Conservation (phyloP, 2,329 filamentous ascomycete genomes). For the Epichloe baconii region DNA sequence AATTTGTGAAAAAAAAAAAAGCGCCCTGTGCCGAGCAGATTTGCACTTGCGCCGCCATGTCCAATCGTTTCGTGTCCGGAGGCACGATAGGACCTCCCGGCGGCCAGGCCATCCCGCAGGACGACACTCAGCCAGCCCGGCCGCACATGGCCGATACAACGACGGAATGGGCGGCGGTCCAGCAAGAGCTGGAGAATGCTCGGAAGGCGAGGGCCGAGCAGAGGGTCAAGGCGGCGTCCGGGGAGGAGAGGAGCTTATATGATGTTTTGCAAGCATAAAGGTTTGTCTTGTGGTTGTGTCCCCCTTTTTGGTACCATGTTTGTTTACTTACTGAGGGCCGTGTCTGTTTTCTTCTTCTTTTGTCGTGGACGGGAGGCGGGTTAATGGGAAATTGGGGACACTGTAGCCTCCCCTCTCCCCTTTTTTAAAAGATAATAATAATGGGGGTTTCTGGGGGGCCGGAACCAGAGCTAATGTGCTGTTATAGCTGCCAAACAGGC, state of each 20-base stretch:
- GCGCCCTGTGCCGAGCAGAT: too few species aligned
- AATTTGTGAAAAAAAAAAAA: too few species aligned
- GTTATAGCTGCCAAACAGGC: constrained; percentile 61
- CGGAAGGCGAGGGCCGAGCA: constrained; percentile 40
- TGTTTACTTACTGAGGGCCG: accelerated
- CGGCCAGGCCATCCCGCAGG: constrained; percentile 13
- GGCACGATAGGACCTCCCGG: constrained; percentile 31
- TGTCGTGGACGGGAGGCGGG: too few species aligned
- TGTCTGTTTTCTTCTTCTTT: not conserved
- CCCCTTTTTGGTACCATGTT: not conserved
- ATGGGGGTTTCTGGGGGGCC: not conserved
- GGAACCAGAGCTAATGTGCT: too few species aligned
- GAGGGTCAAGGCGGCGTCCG: constrained; percentile 27
- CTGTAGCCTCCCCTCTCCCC: too few species aligned
- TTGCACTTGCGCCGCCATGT: constrained; percentile 22
- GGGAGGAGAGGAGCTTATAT: constrained; percentile 50
- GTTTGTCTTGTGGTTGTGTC: constrained; percentile 22
- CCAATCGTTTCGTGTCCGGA: constrained; percentile 42
- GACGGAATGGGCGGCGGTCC: constrained; percentile 50
- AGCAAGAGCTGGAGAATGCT: constrained; percentile 50
- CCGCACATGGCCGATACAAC: constrained; percentile 11
- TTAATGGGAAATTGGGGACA: too few species aligned
- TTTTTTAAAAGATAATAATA: too few species aligned
- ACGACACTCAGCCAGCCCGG: not conserved
- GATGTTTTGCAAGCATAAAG: constrained; percentile 74